Base-by-base conservation (phyloP, 441 rosid species). In the Adansonia gregorii region DNA sequence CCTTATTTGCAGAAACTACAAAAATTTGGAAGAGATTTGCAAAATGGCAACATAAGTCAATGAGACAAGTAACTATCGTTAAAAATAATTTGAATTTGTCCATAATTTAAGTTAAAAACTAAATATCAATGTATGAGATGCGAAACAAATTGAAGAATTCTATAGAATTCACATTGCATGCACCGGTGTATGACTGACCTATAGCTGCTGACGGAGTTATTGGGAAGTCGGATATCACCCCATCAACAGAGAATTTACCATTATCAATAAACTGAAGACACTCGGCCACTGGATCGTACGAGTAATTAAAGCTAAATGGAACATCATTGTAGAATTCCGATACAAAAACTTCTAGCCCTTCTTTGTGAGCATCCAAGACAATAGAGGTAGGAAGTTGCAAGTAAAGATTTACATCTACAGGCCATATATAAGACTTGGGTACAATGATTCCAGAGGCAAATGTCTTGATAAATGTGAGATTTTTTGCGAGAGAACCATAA, bases 361-460 rank as follows among this genome's bases (percentile, higher is more conserved):
- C 93, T 82, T 91, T 89, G 80, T 94, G 99, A 79, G 99, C 98
- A 87, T 94, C 97, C 71, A 59, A 82, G 55, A 94, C 98, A 61
- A 94, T 35, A 2, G 93, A 74, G 49, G 88, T 90, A 80, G 72
- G 83, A 35, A 93, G 86, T 74, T 1, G 88, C 72, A 91, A 83
- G 84, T 96, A 96, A 59, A 67, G 78, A 70, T 0, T 67, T 3
- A 17, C 14, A 60, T 84, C 90, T 8, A 88, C 78, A 0, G 92
- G 93, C 93, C 91, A 91, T 82, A 95, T 89, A 85, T 88, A 94
- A 83, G 63, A 6, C 90, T 95, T 95, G 2, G 97, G 97, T 74
- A 95, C 85, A 56, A 92, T 91, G 79, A 95, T 84, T 77, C 95
- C 98, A 6, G 98, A 86, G 71, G 99, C 98, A 88, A 95, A 95